Base-by-base conservation (phyloP, 1,139 yeast genomes). In the Candida neerlandica region DNA sequence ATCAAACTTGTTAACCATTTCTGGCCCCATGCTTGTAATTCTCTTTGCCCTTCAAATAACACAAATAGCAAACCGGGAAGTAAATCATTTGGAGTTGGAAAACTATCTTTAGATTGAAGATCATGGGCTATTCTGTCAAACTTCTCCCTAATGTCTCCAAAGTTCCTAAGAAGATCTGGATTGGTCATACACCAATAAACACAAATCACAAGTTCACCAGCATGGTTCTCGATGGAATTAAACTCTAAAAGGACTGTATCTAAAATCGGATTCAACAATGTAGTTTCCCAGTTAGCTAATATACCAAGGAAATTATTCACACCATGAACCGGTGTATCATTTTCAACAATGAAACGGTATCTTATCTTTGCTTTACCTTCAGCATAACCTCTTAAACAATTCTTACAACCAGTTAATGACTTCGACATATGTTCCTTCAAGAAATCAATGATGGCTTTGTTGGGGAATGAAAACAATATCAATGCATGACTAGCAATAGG, bases 381-480 rank as follows among this genome's bases (percentile, higher is more conserved):
- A 51, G 81, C 81, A 58, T 83, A 86, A 30, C 71, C 66, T 19
- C 68, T 52, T 5, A 81, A 65, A 64, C 94, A 87, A 5, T 72
- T 64, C 3, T 73, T 67, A 64, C 94, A 86, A 2, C 58, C 51
- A 30, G 67, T 61, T 19, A 86, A 63, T 40, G 76, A 66, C 1
- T 62, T 59, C 3, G 70, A 66, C 49, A 81, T 69, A 5, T 63
- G 59, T 3, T 71, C 67, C 52, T 78, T 77, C 49, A 80, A 68
- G 70, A 77, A 72, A 21, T 60, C 61, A 12, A 78, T 65, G 26
- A 78, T 72, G 11, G 71, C 70, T 45, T 73, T 74, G 38, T 74
- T 76, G 26, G 78, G 78, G 57, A 84, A 82, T 9, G 89, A 82
- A 60, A 84, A 84, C 49, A 85, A 69, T 16, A 86, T 79, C 49